These are phyloP conservation scores for Phaeolepiota aurea DNA, from an alignment of 768 basidiomycete genomes.

Conservation along the genomic window DNA sequence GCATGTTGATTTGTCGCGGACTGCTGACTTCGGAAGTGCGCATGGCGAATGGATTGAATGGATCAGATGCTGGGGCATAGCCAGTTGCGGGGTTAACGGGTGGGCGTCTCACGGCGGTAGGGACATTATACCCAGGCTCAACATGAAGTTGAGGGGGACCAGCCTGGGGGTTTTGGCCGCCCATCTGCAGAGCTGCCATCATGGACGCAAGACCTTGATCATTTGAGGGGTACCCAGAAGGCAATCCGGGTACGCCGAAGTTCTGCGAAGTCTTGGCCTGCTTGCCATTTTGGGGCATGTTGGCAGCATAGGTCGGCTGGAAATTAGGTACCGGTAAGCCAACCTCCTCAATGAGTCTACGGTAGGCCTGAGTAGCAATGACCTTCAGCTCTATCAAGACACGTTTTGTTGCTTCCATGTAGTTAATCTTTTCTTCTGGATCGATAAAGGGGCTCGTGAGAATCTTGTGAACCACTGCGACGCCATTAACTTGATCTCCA, in stretches of 20 bases:
- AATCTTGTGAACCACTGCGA: slow-evolving; percentile 89
- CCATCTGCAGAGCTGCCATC: slow-evolving; percentile 92
- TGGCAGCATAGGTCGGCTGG: slow-evolving; percentile 69
- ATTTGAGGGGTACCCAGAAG: slow-evolving; percentile 72
- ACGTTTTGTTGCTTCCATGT: slow-evolving; percentile 82
- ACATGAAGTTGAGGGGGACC: slow-evolving; percentile 68
- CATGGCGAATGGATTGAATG: slow-evolving; percentile 44
- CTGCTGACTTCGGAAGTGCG: slow-evolving; percentile 35
- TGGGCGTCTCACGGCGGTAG: slow-evolving; percentile 25
- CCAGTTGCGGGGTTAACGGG: slow-evolving; percentile 21
- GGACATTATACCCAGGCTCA: slow-evolving; percentile 49
- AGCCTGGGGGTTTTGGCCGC: slow-evolving; percentile 77
- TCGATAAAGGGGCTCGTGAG: slow-evolving; percentile 83
- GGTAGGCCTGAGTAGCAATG: slow-evolving; percentile 90
- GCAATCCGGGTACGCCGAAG: slow-evolving; percentile 67
- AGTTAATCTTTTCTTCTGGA: slow-evolving; percentile 52
- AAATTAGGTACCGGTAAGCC: slow-evolving; percentile 86
- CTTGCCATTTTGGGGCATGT: slow-evolving; percentile 54
- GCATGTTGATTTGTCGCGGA: slow-evolving; percentile 37
- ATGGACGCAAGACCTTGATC: slow-evolving; percentile 85
- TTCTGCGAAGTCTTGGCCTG: slow-evolving; percentile 43
- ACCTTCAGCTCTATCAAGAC: slow-evolving; percentile 90
- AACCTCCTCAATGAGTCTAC: slow-evolving; percentile 89
- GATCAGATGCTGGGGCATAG: slow-evolving; percentile 35
- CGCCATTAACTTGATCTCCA: slow-evolving; percentile 93